phyloP scores from a whole-genome alignment of 192 early-diverging fungal species.

The Rhizophagus clarus region DNA sequence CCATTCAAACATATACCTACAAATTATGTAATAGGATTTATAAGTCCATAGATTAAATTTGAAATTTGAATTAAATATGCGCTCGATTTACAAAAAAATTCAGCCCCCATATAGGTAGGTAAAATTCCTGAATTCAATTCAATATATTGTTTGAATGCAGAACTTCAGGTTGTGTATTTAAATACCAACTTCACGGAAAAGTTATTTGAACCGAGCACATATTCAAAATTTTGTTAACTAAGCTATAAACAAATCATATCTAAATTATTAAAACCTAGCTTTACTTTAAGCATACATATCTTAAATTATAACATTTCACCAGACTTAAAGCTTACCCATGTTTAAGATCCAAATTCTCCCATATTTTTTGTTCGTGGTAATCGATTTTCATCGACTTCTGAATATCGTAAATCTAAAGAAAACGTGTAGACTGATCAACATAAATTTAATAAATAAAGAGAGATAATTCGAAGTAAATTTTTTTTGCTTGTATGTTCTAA shows the following conservation, averaged over 20 bases:
- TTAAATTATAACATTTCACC: neutral
- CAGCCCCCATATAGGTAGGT: too few species aligned
- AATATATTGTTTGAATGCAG: too few species aligned
- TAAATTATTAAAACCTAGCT: neutral
- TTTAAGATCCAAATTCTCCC: neutral
- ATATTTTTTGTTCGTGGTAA: too few species aligned
- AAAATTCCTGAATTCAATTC: too few species aligned
- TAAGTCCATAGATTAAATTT: too few species aligned
- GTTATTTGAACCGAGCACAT: neutral
- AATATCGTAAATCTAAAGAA: constrained; percentile 17
- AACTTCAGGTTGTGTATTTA: too few species aligned
- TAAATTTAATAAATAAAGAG: constrained; percentile 4
- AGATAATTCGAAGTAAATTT: neutral
- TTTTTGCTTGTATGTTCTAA: neutral
- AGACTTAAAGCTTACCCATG: neutral
- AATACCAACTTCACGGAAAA: neutral
- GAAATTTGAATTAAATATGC: too few species aligned
- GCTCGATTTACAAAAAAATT: too few species aligned
- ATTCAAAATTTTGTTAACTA: neutral
- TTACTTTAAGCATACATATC: neutral
- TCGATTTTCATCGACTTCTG: constrained; percentile 5
- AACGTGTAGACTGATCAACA: constrained; percentile 9
- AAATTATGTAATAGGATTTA: too few species aligned
- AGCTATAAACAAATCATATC: neutral
- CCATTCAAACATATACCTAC: too few species aligned